These are phyloP conservation scores for Fusarium brevicatenulatum DNA, from an alignment of 2,329 filamentous ascomycete species.

Conservation along the genomic window DNA sequence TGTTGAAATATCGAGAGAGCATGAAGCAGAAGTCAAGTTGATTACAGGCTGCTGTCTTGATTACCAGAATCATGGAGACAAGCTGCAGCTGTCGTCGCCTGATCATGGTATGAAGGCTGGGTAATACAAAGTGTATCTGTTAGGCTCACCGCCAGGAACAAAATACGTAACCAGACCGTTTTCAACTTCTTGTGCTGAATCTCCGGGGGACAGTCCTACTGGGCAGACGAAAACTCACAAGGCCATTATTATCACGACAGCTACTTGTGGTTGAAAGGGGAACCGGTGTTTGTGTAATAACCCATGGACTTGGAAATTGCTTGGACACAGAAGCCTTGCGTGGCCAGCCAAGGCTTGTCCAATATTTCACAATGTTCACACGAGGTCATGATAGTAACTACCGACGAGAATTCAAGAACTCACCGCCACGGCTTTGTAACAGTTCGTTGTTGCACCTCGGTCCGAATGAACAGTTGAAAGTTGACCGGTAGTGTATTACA, in stretches of 20 bases:
- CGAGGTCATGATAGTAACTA: not conserved
- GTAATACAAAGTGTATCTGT: fast-evolving
- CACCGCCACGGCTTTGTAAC: not conserved
- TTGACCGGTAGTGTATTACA: not conserved
- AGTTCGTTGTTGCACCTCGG: not conserved
- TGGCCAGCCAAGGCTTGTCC: not conserved
- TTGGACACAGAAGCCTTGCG: not conserved
- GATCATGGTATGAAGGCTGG: not conserved
- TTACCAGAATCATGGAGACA: fast-evolving
- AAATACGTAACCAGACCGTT: fast-evolving
- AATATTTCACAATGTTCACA: not conserved
- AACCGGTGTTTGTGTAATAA: not conserved
- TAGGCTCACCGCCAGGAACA: not conserved
- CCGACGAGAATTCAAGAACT: not conserved
- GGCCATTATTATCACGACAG: fast-evolving
- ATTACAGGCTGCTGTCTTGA: fast-evolving
- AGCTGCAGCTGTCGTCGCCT: not conserved
- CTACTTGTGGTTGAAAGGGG: not conserved
- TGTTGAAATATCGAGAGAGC: slow-evolving; percentile 8
- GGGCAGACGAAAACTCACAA: fast-evolving
- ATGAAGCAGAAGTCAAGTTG: not conserved
- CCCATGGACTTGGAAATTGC: not conserved
- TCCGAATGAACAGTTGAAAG: not conserved
- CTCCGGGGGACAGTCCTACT: not conserved
- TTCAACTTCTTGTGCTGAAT: not conserved